Percentiles rank a stretch among this genome's conserved stretches.
These are phyloP conservation scores for Liquidambar formosana DNA, from an alignment of 164 flowering plant genomes.

Conservation along the genomic window DNA sequence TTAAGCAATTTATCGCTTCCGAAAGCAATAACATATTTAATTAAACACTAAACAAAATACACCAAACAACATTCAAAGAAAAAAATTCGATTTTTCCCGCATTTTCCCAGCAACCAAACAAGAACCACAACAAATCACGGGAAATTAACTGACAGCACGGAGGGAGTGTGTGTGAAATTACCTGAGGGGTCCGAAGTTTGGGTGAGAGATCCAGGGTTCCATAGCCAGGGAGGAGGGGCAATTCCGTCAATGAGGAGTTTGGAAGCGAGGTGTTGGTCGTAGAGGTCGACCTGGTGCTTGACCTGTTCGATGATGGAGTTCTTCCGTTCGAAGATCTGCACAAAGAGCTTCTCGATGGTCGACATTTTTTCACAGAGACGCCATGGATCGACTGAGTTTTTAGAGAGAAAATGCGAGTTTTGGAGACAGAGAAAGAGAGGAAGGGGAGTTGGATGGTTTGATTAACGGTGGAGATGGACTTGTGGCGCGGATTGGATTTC, in stretches of 20 bases:
- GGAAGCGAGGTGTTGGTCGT: slow-evolving; percentile 66
- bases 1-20: not conserved
- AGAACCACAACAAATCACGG: not conserved
- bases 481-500: not conserved
- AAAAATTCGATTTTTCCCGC: not conserved
- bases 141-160: not conserved
- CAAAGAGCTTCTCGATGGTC: slow-evolving; percentile 67
- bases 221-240: slow-evolving; percentile 79
- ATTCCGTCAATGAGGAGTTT: slow-evolving; percentile 62
- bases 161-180: slow-evolving; percentile 6
- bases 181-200: slow-evolving; percentile 36
- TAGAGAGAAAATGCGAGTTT: not conserved
- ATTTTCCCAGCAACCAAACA: slow-evolving; percentile 3
- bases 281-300: slow-evolving; percentile 51
- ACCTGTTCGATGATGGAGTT: slow-evolving; percentile 55
- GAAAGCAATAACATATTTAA: too few relatives aligned
- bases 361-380: slow-evolving; percentile 37
- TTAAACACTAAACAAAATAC: not conserved
- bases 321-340: slow-evolving; percentile 75
- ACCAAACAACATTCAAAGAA: not conserved
- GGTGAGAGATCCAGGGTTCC: slow-evolving; percentile 21
- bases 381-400: not conserved
- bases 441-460: not conserved
- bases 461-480: not conserved
- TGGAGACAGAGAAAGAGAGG: too few relatives aligned